phyloP scores from a whole-genome alignment of 805 yeast genomes.

The Yarrowia deformans region DNA sequence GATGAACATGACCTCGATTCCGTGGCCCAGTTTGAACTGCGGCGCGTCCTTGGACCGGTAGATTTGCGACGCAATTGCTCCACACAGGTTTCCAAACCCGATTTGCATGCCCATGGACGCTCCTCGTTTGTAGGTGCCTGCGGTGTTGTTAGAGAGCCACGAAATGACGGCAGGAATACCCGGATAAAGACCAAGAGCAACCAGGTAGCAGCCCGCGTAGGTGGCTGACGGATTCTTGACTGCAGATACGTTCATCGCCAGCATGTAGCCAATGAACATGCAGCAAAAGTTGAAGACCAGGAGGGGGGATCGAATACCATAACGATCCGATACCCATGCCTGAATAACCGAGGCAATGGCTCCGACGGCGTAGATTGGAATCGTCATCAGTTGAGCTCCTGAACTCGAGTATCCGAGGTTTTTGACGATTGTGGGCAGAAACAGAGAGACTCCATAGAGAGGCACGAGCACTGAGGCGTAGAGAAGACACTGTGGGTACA shows the following conservation, averaged over 20 bases:
- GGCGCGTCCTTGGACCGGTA: slow-evolving; percentile 64
- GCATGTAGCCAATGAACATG: slow-evolving; percentile 51
- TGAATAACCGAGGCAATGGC: slow-evolving; percentile 48
- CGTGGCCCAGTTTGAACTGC: slow-evolving; percentile 59
- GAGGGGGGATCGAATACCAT: slow-evolving; percentile 49
- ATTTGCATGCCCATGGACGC: slow-evolving; percentile 62
- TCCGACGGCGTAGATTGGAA: slow-evolving; percentile 54
- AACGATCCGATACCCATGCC: slow-evolving; percentile 46
- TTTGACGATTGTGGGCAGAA: slow-evolving; percentile 63
- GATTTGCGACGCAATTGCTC: slow-evolving; percentile 62
- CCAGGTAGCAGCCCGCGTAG: slow-evolving; percentile 65
- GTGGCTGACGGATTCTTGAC: slow-evolving; percentile 41
- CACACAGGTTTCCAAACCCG: slow-evolving; percentile 72
- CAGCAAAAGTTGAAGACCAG: slow-evolving; percentile 45
- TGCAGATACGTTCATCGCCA: slow-evolving; percentile 57
- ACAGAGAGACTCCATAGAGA: slow-evolving; percentile 66
- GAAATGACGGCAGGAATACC: slow-evolving; percentile 67
- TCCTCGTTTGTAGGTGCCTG: slow-evolving; percentile 63
- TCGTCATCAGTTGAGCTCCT: slow-evolving; percentile 59
- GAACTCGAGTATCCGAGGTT: slow-evolving; percentile 66
- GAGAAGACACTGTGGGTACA: slow-evolving; percentile 59
- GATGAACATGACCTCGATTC: slow-evolving; percentile 57
- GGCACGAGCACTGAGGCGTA: slow-evolving; percentile 65
- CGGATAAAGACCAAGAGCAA: slow-evolving; percentile 61
- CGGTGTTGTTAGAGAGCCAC: slow-evolving; percentile 64